phyloP scores from a whole-genome alignment of 75 land plant species.

The Picea sitchensis region DNA sequence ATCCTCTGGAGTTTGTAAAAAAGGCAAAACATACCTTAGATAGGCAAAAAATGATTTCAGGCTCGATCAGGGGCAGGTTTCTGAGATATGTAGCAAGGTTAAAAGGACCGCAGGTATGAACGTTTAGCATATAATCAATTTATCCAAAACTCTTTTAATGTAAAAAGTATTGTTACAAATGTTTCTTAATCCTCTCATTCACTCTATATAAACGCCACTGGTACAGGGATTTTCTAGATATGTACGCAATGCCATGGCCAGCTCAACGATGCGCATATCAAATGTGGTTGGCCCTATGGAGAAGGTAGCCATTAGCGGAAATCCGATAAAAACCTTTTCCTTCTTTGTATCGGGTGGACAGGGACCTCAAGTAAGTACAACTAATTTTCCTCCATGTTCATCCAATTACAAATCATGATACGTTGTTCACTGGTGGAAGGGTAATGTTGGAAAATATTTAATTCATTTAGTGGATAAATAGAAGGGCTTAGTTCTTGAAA shows the following conservation, averaged over 20 bases:
- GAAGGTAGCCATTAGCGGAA: slow-evolving; percentile 23
- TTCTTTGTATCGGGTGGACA: slow-evolving; percentile 26
- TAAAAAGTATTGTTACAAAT: too few species aligned
- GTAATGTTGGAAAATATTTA: too few species aligned
- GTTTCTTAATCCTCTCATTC: too few species aligned
- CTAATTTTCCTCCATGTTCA: too few species aligned
- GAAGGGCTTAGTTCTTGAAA: too few species aligned
- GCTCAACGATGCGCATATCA: slow-evolving; percentile 35
- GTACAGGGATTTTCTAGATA: not conserved
- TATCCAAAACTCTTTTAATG: too few species aligned
- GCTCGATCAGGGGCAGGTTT: not conserved
- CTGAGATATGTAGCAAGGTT: not conserved
- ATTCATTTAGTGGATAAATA: too few species aligned
- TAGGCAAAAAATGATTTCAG: not conserved
- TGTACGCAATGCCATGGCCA: not conserved
- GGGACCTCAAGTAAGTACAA: slow-evolving; percentile 42
- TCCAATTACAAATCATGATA: too few species aligned
- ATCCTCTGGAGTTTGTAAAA: not conserved
- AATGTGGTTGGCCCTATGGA: slow-evolving; percentile 45
- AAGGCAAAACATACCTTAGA: not conserved
- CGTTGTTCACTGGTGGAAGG: too few species aligned
- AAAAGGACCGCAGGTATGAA: slow-evolving; percentile 2
- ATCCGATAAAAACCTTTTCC: slow-evolving; percentile 27
- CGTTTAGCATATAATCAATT: not conserved
- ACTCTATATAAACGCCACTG: too few species aligned